A percentile compares a stretch with the other conserved stretches of the same genome.
phyloP scores from a whole-genome alignment of 495 filamentous ascomycete genomes.

The Cudoniella acicularis region DNA sequence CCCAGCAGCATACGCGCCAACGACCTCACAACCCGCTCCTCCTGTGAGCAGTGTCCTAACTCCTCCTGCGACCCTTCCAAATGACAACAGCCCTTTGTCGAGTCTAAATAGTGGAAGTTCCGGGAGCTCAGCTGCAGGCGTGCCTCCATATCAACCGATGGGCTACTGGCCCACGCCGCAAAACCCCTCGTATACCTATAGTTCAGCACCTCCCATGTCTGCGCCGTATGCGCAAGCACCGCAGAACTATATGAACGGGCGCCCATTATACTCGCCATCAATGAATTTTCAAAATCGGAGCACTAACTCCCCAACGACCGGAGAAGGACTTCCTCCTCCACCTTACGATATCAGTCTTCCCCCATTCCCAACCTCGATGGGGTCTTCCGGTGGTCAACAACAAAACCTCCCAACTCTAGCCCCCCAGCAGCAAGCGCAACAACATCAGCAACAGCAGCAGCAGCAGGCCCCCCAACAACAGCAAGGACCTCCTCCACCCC shows the following conservation, averaged over 20 bases:
- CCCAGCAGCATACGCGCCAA: slow-evolving; percentile 41
- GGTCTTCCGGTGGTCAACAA: slow-evolving; percentile 13
- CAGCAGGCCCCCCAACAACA: slow-evolving; percentile 20
- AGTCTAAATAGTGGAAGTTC: slow-evolving; percentile 52
- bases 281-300: slow-evolving; percentile 23
- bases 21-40: slow-evolving; percentile 31
- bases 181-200: slow-evolving; percentile 43
- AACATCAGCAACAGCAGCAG: slow-evolving; percentile 14
- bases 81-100: slow-evolving; percentile 59
- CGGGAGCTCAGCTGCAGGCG: slow-evolving; percentile 44
- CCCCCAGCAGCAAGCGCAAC: too few species aligned
- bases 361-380: slow-evolving; percentile 50
- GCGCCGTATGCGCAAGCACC: slow-evolving; percentile 50
- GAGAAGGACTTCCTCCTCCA: slow-evolving; percentile 51
- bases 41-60: slow-evolving; percentile 57
- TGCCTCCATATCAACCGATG: slow-evolving; percentile 40
- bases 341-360: slow-evolving; percentile 60
- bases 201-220: slow-evolving; percentile 39
- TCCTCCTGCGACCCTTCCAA: slow-evolving; percentile 57
- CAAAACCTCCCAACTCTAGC: slow-evolving; percentile 21
- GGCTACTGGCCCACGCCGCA: slow-evolving; percentile 53
- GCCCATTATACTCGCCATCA: slow-evolving; percentile 28
- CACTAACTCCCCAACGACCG: slow-evolving; percentile 43
- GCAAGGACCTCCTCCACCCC: slow-evolving; percentile 15
- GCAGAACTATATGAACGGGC: slow-evolving; percentile 41